These are phyloP conservation scores for Geoglossum glabrum DNA, from an alignment of 495 filamentous ascomycete genomes.

Conservation along the genomic window DNA sequence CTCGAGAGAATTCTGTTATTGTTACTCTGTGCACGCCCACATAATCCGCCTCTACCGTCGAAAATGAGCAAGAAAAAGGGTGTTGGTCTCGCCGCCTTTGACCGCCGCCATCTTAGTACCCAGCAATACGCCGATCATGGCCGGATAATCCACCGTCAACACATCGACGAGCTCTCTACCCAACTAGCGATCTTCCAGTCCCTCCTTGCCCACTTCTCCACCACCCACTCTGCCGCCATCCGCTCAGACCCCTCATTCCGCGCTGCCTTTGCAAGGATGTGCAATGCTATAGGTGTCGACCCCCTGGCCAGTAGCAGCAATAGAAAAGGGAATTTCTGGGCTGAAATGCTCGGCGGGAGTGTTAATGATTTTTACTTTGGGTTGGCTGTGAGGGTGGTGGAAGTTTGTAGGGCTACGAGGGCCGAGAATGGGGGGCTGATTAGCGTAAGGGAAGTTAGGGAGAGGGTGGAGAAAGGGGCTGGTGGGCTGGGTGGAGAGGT, in stretches of 20 bases:
- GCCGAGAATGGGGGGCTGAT: constrained; percentile 86
- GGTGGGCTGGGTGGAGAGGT: constrained; percentile 47
- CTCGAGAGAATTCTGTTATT: no score
- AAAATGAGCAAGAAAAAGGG: constrained; percentile 31
- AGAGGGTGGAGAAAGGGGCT: constrained; percentile 42
- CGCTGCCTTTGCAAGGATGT: constrained; percentile 96
- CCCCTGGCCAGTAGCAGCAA: constrained; percentile 45
- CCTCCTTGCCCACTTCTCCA: constrained; percentile 79
- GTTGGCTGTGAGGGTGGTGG: constrained; percentile 79
- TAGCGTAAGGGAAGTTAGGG: constrained; percentile 60
- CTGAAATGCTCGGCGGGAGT: constrained; percentile 69
- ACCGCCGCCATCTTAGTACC: constrained; percentile 56
- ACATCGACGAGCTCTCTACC: constrained; percentile 64
- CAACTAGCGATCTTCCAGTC: constrained; percentile 93
- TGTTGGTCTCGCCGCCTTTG: constrained; percentile 82
- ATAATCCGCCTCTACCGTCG: no score
- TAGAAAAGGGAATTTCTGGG: constrained; percentile 57
- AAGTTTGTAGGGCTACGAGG: constrained; percentile 72
- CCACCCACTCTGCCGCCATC: constrained; percentile 84
- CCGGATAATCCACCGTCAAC: constrained; percentile 54
- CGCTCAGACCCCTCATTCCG: constrained; percentile 87
- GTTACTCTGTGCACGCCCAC: no score
- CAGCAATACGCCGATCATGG: constrained; percentile 81
- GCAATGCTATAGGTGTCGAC: constrained; percentile 88
- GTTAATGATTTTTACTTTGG: constrained; percentile 99